Percentiles rank a stretch among this genome's conserved stretches.
phyloP scores from a whole-genome alignment of 2,329 filamentous ascomycete species.

The Aspergillus melleus region DNA sequence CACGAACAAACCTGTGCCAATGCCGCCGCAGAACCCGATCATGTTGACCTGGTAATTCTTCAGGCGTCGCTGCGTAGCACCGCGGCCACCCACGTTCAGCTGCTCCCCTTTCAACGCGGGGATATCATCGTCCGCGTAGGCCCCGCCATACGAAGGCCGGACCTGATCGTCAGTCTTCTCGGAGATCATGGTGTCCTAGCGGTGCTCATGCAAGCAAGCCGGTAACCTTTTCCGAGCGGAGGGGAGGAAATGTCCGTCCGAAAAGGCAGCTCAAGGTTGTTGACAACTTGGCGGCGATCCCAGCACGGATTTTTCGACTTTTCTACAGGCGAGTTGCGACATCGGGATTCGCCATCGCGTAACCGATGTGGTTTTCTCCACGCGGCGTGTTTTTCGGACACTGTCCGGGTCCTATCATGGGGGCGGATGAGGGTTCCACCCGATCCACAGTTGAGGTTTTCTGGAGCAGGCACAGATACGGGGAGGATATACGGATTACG shows the following conservation, averaged over 20 bases:
- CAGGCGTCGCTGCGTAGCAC: constrained; percentile 34
- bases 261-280: background rate
- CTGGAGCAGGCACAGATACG: background rate
- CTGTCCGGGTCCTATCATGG: background rate
- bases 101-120: constrained; percentile 25
- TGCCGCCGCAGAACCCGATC: constrained; percentile 35
- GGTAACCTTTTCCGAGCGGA: background rate
- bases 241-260: background rate
- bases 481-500: background rate
- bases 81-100: constrained; percentile 36
- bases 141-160: background rate
- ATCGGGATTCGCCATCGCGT: constrained; percentile 2
- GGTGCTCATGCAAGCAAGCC: background rate
- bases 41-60: constrained; percentile 35
- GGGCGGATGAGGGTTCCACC: background rate
- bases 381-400: background rate
- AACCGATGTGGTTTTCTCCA: background rate
- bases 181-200: background rate
- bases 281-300: background rate
- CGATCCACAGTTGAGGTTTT: background rate
- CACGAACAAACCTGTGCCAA: constrained; percentile 78
- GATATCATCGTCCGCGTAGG: constrained; percentile 3
- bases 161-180: background rate
- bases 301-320: background rate
- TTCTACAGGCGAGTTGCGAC: background rate